phyloP scores from a whole-genome alignment of 176 grass and related monocot genomes.

The Rhynchospora pubera region DNA sequence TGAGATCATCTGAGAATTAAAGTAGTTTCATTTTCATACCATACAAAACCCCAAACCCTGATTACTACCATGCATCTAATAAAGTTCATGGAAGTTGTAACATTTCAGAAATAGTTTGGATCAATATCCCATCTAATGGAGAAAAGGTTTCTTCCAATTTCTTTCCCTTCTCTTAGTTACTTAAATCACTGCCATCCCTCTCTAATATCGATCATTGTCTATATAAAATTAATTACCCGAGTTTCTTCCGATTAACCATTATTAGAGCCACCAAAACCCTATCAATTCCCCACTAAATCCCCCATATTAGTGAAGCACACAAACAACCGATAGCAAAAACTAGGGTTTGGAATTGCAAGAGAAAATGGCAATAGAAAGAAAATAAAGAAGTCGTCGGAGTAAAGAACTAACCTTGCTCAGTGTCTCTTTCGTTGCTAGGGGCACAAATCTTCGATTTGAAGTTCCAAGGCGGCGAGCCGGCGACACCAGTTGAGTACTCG shows the following conservation, averaged over 20 bases:
- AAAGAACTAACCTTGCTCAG: neutral
- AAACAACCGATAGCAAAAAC: neutral
- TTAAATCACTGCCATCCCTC: neutral
- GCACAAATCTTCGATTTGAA: neutral
- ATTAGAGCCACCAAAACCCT: too few relatives aligned
- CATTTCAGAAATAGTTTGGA: neutral
- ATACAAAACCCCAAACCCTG: neutral
- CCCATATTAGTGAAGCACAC: too few relatives aligned
- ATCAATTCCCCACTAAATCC: neutral
- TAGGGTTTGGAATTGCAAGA: neutral
- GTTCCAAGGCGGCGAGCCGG: neutral
- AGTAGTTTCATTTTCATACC: neutral
- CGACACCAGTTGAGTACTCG: neutral
- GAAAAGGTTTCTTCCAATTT: too few relatives aligned
- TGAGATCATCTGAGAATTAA: neutral
- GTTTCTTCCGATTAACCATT: neutral
- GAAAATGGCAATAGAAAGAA: neutral
- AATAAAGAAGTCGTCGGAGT: neutral
- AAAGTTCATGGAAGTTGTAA: too few relatives aligned
- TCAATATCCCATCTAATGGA: too few relatives aligned
- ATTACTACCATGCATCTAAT: neutral
- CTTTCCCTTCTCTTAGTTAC: neutral
- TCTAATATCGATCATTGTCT: too few relatives aligned
- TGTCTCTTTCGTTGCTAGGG: neutral
- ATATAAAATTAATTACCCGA: neutral